Conservation (phyloP, 768 basidiomycete genomes). For the Asterophora lycoperdoides region DNA sequence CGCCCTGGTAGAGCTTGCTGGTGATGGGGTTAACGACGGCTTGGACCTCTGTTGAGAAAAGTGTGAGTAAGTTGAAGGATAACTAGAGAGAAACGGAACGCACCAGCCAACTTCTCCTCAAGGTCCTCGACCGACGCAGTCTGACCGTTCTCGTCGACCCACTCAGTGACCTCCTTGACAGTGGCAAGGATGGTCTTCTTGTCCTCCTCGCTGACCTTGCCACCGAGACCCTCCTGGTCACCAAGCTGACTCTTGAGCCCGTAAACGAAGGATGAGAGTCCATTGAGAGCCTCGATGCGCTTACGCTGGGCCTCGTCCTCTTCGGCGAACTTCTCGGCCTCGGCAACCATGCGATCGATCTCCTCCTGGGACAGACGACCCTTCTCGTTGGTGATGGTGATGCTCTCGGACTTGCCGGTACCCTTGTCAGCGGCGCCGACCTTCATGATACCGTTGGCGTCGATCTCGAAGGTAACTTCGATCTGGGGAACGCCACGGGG, state of each 20-base stretch:
- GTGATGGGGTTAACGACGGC: conserved; percentile 80
- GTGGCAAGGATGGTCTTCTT: conserved; percentile 77
- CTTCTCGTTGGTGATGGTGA: conserved; percentile 96
- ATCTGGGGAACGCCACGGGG: conserved; percentile 97
- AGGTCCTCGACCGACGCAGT: conserved; percentile 80
- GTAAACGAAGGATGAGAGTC: conserved; percentile 77
- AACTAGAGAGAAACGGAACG: conserved; percentile 13
- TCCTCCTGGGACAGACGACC: conserved; percentile 86
- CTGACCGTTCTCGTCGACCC: conserved; percentile 83
- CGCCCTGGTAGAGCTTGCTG: conserved; percentile 65
- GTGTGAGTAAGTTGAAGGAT: background rate
- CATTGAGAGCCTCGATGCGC: conserved; percentile 82
- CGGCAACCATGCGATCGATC: conserved; percentile 93
- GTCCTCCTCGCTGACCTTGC: conserved; percentile 77
- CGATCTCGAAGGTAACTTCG: conserved; percentile 94
- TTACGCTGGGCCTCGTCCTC: conserved; percentile 72
- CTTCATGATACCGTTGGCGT: conserved; percentile 94
- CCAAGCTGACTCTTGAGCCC: conserved; percentile 83
- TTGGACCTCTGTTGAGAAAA: conserved; percentile 52
- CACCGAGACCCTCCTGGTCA: conserved; percentile 88
- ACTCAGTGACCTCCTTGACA: conserved; percentile 86
- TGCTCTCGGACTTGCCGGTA: conserved; percentile 83
- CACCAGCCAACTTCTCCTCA: conserved; percentile 80
- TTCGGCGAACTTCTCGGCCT: conserved; percentile 83
- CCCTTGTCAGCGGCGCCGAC: conserved; percentile 92